These are phyloP conservation scores for Alternaria dauci DNA, from an alignment of 2,329 filamentous ascomycete genomes.

Conservation along the genomic window DNA sequence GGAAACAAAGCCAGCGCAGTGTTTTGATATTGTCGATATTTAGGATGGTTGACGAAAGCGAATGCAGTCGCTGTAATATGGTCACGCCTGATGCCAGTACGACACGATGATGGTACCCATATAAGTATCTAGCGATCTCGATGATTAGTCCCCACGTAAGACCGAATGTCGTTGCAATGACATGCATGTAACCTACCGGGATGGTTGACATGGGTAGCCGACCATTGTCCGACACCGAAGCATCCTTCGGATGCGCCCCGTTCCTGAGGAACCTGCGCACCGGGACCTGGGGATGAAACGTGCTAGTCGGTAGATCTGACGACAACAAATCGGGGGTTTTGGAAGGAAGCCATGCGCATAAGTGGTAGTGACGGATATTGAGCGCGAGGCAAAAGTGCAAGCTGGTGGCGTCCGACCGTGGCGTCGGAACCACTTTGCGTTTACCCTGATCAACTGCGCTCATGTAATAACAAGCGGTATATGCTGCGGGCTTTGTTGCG, in stretches of 20 bases:
- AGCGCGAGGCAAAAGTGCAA: conserved; percentile 2
- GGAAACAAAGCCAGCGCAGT: background rate
- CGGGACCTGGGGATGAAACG: conserved; percentile 12
- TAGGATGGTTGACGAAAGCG: background rate
- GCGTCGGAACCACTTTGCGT: background rate
- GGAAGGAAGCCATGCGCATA: background rate
- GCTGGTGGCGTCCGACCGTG: conserved; percentile 6
- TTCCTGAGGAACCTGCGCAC: conserved; percentile 14
- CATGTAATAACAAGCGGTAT: background rate
- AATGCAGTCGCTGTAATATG: background rate
- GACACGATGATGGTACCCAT: background rate
- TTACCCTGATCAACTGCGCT: conserved; percentile 1
- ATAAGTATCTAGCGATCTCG: background rate
- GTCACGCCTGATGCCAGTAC: background rate
- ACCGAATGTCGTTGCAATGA: conserved; percentile 15
- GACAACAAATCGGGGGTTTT: conserved; percentile 3
- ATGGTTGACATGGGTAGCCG: conserved; percentile 23
- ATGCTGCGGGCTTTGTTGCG: conserved; percentile 2
- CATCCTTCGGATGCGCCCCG: conserved; percentile 16
- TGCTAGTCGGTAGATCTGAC: conserved; percentile 1
- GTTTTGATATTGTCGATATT: background rate
- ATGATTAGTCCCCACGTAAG: background rate
- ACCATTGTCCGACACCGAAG: conserved; percentile 14
- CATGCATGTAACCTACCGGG: conserved; percentile 16
- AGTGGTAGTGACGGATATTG: background rate